phyloP scores from a whole-genome alignment of 345 rosid genomes.

The Ceriops decandra region DNA sequence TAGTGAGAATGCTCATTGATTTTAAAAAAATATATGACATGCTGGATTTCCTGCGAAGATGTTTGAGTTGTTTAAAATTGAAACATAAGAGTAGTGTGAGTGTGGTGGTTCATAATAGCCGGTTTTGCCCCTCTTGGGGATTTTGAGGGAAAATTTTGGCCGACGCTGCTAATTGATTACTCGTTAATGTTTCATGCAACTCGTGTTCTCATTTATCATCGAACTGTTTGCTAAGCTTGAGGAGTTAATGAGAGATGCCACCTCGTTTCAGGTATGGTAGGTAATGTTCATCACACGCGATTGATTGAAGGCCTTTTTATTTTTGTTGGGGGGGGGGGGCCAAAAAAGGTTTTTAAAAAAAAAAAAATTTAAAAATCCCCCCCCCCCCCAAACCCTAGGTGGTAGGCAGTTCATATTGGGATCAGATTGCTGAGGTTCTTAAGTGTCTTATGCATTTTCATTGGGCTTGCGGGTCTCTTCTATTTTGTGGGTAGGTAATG shows the following conservation, averaged over 20 bases:
- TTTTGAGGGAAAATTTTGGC: too few relatives aligned
- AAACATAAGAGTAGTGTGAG: too few relatives aligned
- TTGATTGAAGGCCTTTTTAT: conserved; percentile 54
- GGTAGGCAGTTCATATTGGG: conserved; percentile 95
- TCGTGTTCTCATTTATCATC: background rate
- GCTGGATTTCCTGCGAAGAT: too few relatives aligned
- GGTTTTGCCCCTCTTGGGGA: too few relatives aligned
- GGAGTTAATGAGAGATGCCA: conserved; percentile 8
- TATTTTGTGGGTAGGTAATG: conserved; percentile 11
- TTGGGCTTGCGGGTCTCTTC: background rate
- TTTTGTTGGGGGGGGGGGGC: conserved; percentile 25
- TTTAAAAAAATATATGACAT: too few relatives aligned
- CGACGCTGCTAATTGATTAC: too few relatives aligned
- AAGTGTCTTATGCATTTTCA: background rate
- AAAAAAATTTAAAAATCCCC: too few relatives aligned
- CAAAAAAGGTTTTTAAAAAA: too few relatives aligned
- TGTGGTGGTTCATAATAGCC: too few relatives aligned
- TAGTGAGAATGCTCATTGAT: too few relatives aligned
- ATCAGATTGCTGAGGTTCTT: conserved; percentile 73
- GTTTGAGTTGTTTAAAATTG: too few relatives aligned
- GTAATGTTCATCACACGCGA: conserved; percentile 79
- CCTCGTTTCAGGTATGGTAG: conserved; percentile 69
- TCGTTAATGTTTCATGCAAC: too few relatives aligned
- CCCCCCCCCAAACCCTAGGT: conserved; percentile 56
- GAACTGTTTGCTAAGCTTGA: background rate